These are phyloP conservation scores for Trametes villosa DNA, from an alignment of 768 basidiomycete genomes.

Conservation along the genomic window DNA sequence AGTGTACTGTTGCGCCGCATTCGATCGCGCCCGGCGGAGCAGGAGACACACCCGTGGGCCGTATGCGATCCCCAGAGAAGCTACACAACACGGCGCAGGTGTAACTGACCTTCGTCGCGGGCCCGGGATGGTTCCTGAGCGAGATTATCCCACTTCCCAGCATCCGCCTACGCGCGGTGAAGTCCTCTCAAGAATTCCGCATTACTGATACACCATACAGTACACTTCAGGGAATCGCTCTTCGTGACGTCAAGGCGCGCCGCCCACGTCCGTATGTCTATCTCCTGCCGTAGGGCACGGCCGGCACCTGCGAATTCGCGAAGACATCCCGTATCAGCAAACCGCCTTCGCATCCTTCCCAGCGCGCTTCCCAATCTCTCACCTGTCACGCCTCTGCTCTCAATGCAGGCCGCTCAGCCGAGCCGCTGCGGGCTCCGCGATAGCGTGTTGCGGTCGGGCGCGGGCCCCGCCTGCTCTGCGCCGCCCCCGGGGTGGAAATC, in stretches of 20 bases:
- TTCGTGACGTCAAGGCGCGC: background rate
- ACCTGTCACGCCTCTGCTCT: background rate
- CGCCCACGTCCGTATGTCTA: background rate
- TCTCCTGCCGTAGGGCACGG: background rate
- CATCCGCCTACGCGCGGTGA: background rate
- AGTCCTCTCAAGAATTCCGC: background rate
- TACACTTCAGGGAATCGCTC: background rate
- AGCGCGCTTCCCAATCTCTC: background rate
- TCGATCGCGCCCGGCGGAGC: no score
- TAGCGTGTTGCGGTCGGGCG: constrained; percentile 12
- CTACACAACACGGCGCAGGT: background rate
- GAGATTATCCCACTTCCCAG: background rate
- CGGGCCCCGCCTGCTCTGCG: background rate
- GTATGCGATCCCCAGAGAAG: no score
- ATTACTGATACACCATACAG: background rate
- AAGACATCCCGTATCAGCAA: background rate
- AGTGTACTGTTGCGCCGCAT: no score
- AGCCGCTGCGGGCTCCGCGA: constrained; percentile 3
- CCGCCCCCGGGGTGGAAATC: constrained; percentile 6
- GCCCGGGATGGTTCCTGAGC: background rate
- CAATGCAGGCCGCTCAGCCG: background rate
- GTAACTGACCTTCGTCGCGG: background rate
- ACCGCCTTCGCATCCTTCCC: background rate
- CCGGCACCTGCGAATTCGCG: background rate
- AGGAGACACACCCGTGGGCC: no score